Evolutionary conservation across 2,329 filamentous ascomycete genomes (phyloP), one percentile per base, ranked within the genome.

Genomic region (Teratosphaeria viscida): DNA sequence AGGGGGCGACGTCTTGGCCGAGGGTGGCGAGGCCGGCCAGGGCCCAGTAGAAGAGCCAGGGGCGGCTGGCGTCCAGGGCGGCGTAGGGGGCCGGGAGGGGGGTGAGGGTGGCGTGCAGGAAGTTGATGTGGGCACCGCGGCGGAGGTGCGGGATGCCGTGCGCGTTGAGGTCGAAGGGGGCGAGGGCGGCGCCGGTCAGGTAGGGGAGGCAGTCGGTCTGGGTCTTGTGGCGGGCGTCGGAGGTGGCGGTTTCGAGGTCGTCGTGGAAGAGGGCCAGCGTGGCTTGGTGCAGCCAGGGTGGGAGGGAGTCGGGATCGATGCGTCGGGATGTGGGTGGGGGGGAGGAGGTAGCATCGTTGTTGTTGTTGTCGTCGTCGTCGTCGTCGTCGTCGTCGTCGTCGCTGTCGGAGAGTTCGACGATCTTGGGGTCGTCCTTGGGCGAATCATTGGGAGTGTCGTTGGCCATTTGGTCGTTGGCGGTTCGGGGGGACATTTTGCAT

Each of bases 1-100:
- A 92, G 59, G 72, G 68, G 7, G 76, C 78, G 47, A 84, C 74
- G 71, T 96, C 89, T 70, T 91, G 84, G 55, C 90, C 91, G 56
- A 99, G 77, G 37, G 92, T 79, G 29, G 82, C 79, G 64, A 99
- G 78, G 2, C 84, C 90, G 37, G 86, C 84, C 58, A 97, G 78
- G 57, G 84, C 88, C 94, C 94, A 99, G 77, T 96, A 97, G 64
- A 96, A 81, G 69, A 96, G 83, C 94, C 94, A 99, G 10, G 94
- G 92, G 59, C 92, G 81, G 71, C 89, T 92, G 35, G 94, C 87
- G 78, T 99, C 94, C 65, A 91, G 83, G 55, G 81, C 81, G 57
- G 87, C 85, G 74, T 88, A 96, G 3, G 77, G 78, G 7, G 82
- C 76, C 0, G 92, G 90, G 62, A 95, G 84, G 55, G 78, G 78